Percentiles rank a stretch among this genome's conserved stretches.
These are phyloP conservation scores for Penicillium roqueforti DNA, from an alignment of 495 filamentous ascomycete genomes.

Conservation along the genomic window DNA sequence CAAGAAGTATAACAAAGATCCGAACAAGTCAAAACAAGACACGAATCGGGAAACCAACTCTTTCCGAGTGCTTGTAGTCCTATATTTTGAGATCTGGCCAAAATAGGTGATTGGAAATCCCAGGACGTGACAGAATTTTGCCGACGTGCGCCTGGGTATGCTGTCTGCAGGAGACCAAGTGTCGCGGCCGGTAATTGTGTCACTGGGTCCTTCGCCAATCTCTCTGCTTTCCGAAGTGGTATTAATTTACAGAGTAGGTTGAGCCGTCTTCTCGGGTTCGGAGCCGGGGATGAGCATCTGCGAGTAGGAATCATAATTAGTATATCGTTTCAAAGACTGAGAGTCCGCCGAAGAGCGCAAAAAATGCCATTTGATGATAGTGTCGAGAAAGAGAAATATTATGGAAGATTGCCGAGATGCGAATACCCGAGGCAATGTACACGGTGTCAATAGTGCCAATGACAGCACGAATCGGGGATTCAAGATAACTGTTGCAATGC, in stretches of 20 bases:
- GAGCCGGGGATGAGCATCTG: constrained; percentile 48
- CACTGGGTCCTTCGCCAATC: constrained; percentile 6
- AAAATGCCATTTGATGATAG: neutral
- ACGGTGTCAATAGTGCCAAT: neutral
- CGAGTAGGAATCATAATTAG: constrained; percentile 11
- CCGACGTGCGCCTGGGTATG: neutral
- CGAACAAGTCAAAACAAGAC: constrained; percentile 2
- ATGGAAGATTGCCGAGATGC: neutral
- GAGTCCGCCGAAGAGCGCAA: neutral
- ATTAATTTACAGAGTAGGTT: constrained; percentile 43
- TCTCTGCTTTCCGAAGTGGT: constrained; percentile 19
- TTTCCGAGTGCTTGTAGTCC: neutral
- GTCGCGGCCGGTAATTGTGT: constrained; percentile 5
- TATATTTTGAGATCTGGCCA: neutral
- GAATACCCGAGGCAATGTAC: constrained; percentile 6
- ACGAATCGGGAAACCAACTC: neutral
- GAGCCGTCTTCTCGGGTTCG: constrained; percentile 32
- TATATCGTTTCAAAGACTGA: neutral
- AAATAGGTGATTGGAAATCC: neutral
- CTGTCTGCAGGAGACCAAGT: neutral
- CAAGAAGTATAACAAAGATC: constrained; percentile 9
- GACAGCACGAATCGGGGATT: neutral
- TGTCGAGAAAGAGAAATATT: neutral
- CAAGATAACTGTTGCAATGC: neutral
- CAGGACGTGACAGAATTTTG: neutral